These are phyloP conservation scores for Lactarius akahatsu DNA, from an alignment of 768 basidiomycete species.

Conservation along the genomic window DNA sequence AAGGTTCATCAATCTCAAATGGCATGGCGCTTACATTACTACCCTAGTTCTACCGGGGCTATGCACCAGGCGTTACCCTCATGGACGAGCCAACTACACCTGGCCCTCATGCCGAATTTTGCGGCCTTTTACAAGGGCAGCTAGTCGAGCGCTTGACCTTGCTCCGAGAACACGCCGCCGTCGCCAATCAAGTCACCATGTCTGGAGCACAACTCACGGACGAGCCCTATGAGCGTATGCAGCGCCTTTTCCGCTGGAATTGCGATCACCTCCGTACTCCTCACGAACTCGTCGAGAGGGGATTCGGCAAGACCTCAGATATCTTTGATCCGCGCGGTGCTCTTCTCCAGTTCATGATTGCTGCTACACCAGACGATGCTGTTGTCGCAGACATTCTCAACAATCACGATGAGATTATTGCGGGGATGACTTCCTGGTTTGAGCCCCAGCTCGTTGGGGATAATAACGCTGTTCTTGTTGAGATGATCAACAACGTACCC, in stretches of 20 bases:
- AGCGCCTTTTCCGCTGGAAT: conserved; percentile 54
- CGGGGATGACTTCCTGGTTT: conserved; percentile 47
- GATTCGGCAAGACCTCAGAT: conserved; percentile 5
- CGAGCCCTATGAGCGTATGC: conserved; percentile 37
- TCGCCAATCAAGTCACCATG: conserved; percentile 37
- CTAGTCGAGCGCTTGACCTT: conserved; percentile 36
- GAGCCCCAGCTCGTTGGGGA: conserved; percentile 47
- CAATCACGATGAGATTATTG: conserved; percentile 51
- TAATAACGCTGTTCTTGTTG: conserved; percentile 41
- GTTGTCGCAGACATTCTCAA: conserved; percentile 50
- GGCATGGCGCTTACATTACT: conserved; percentile 7
- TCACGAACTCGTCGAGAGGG: conserved; percentile 36
- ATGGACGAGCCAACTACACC: conserved; percentile 29
- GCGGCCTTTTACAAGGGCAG: conserved; percentile 44
- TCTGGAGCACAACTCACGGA: conserved; percentile 35
- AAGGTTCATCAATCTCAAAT: conserved; percentile 31
- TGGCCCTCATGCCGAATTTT: conserved; percentile 53
- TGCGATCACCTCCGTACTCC: conserved; percentile 52
- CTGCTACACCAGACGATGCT: conserved; percentile 56
- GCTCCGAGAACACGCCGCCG: conserved; percentile 32
- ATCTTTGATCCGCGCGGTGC: conserved; percentile 49
- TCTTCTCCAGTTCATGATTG: conserved; percentile 76
- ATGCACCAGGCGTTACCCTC: conserved; percentile 42
- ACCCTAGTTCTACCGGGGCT: conserved; percentile 73
- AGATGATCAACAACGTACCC: conserved; percentile 62